A percentile compares a stretch with the other conserved stretches of the same genome.
These are phyloP conservation scores for Pilasporangium apinafurcum DNA, from an alignment of 352 stramenopile genomes.

Conservation along the genomic window DNA sequence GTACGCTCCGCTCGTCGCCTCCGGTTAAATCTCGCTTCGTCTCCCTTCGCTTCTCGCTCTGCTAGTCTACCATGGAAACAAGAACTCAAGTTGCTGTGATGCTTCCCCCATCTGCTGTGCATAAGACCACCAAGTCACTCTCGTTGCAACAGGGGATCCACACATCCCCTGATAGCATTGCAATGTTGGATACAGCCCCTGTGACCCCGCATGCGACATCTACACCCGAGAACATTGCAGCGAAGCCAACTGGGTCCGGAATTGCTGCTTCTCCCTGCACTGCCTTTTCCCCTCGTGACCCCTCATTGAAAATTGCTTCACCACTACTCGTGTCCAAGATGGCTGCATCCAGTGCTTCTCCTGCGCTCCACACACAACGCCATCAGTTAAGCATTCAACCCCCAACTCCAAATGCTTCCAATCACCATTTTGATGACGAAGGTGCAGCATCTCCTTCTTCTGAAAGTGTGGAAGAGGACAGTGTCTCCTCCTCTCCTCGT, in stretches of 20 bases:
- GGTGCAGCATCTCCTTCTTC: too few species aligned
- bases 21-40: background rate
- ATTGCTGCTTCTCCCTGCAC: background rate
- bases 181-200: slow-evolving; percentile 10
- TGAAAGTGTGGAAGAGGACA: too few species aligned
- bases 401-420: slow-evolving; percentile 6
- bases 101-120: slow-evolving; percentile 18
- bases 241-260: background rate
- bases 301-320: slow-evolving; percentile 29
- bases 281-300: slow-evolving; percentile 47
- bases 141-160: slow-evolving; percentile 33
- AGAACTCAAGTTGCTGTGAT: slow-evolving; percentile 14
- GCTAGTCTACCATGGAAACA: slow-evolving; percentile 25
- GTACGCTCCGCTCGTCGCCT: slow-evolving; percentile 5
- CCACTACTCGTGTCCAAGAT: slow-evolving; percentile 5
- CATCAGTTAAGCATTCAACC: slow-evolving; percentile 2
- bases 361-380: slow-evolving; percentile 5
- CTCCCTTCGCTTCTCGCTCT: background rate
- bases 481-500: slow-evolving; percentile 5
- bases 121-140: slow-evolving; percentile 32
- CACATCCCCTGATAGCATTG: slow-evolving; percentile 9
- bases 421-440: background rate
- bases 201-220: slow-evolving; percentile 36
- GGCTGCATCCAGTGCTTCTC: background rate
- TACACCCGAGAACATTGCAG: background rate